phyloP scores from a whole-genome alignment of 768 basidiomycete genomes.

The Hericium coralloides region DNA sequence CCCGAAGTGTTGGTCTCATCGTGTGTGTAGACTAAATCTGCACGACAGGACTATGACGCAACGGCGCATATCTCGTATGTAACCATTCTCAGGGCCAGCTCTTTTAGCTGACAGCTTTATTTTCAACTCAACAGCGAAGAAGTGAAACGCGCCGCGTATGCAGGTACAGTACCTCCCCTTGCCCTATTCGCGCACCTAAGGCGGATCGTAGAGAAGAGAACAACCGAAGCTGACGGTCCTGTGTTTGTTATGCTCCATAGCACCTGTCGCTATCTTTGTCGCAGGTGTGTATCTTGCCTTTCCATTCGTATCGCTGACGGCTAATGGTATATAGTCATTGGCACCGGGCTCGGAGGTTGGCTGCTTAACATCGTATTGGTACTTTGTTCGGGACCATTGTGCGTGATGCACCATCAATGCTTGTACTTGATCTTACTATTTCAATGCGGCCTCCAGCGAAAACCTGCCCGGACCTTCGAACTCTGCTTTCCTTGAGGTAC shows the following conservation, averaged over 20 bases:
- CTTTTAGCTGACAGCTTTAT: not conserved
- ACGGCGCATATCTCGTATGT: slow-evolving; percentile 76
- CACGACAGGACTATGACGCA: slow-evolving; percentile 61
- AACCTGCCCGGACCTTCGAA: slow-evolving; percentile 62
- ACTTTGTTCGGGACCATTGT: slow-evolving; percentile 76
- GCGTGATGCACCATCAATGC: slow-evolving; percentile 17
- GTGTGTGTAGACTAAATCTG: slow-evolving; percentile 3
- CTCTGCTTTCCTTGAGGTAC: slow-evolving; percentile 61
- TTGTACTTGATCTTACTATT: slow-evolving; percentile 5
- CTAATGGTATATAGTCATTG: slow-evolving; percentile 60
- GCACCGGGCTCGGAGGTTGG: slow-evolving; percentile 77
- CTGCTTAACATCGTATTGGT: slow-evolving; percentile 79
- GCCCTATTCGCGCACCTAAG: not conserved
- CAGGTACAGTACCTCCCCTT: slow-evolving; percentile 31
- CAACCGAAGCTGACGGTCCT: not conserved
- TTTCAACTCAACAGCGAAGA: slow-evolving; percentile 45
- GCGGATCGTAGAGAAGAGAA: not conserved
- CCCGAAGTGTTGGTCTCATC: not conserved
- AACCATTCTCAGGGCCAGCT: not conserved
- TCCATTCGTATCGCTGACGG: slow-evolving; percentile 20
- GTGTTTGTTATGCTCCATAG: not conserved
- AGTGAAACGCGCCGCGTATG: slow-evolving; percentile 71
- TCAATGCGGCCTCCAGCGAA: slow-evolving; percentile 28
- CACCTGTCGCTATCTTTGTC: slow-evolving; percentile 8
- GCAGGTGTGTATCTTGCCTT: not conserved